A percentile compares a stretch with the other conserved stretches of the same genome.
Evolutionary conservation across 768 basidiomycete genomes (phyloP).

Genomic region (Lactifluus pinguis): DNA sequence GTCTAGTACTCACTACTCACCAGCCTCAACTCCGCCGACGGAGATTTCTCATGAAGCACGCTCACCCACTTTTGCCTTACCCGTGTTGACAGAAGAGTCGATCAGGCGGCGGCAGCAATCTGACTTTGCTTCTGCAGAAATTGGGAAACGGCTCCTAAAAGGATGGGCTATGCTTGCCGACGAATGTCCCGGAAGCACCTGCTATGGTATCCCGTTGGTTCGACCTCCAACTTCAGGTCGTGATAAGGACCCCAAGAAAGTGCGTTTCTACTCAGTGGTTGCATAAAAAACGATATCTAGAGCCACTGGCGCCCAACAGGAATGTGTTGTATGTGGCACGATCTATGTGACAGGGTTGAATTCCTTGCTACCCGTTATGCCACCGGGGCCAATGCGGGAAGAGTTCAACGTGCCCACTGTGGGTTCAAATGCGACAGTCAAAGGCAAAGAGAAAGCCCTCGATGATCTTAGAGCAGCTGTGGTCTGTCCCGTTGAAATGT

Average conservation of each 20-base stretch:
- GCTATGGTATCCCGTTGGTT: conserved; percentile 79
- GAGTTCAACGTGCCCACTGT: background rate
- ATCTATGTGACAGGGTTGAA: conserved; percentile 13
- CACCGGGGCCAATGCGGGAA: background rate
- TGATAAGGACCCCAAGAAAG: conserved; percentile 60
- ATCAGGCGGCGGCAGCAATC: conserved; percentile 70
- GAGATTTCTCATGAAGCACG: conserved; percentile 54
- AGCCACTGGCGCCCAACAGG: conserved; percentile 3
- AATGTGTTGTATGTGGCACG: conserved; percentile 20
- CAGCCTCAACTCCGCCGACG: conserved; percentile 70
- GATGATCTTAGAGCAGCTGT: background rate
- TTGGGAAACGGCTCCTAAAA: conserved; percentile 66
- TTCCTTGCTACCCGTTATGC: conserved; percentile 1
- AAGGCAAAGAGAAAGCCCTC: conserved; percentile 5
- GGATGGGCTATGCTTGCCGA: conserved; percentile 90
- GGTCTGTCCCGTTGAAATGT: conserved; percentile 2
- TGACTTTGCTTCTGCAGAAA: conserved; percentile 69
- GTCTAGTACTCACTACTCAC: conserved; percentile 45
- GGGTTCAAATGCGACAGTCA: background rate
- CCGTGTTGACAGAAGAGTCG: conserved; percentile 57
- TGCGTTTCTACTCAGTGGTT: conserved; percentile 23
- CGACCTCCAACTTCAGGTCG: conserved; percentile 58
- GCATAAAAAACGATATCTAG: background rate
- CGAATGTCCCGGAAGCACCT: conserved; percentile 61
- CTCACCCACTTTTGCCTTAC: conserved; percentile 55